A percentile compares a stretch with the other conserved stretches of the same genome.
phyloP scores from a whole-genome alignment of 148 eudicot species.

The Cornus kousa region DNA sequence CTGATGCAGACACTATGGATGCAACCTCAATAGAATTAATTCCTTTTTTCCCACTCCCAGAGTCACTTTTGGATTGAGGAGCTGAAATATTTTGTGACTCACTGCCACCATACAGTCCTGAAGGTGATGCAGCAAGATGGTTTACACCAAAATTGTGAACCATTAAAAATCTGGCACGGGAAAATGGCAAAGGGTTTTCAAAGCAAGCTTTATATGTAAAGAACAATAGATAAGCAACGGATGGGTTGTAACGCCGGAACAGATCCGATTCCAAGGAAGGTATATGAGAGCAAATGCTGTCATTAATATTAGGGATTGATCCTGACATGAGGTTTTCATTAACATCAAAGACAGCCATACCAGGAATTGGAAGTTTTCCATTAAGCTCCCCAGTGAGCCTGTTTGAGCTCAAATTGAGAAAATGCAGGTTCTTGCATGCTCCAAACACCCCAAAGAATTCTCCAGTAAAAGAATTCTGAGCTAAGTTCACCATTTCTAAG shows the following conservation, averaged over 20 bases:
- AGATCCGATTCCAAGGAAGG: neutral
- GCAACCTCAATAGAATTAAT: slow-evolving; percentile 46
- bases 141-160: slow-evolving; percentile 34
- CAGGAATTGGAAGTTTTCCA: slow-evolving; percentile 29
- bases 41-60: slow-evolving; percentile 2
- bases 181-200: slow-evolving; percentile 9
- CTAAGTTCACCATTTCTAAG: slow-evolving; percentile 42
- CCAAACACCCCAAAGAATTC: slow-evolving; percentile 24
- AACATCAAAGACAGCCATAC: slow-evolving; percentile 32
- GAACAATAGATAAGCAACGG: slow-evolving; percentile 15
- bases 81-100: slow-evolving; percentile 20
- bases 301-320: slow-evolving; percentile 20
- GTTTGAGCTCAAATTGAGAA: slow-evolving; percentile 44
- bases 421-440: slow-evolving; percentile 35
- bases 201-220: slow-evolving; percentile 9
- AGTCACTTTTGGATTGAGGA: slow-evolving; percentile 23
- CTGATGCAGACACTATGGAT: slow-evolving; percentile 41
- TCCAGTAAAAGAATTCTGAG: slow-evolving; percentile 32
- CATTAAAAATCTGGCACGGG: neutral
- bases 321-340: slow-evolving; percentile 32
- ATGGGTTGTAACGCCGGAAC: slow-evolving; percentile 6
- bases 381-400: slow-evolving; percentile 28
- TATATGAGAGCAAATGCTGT: slow-evolving; percentile 12
- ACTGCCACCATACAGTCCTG: slow-evolving; percentile 14
- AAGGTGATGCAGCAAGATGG: slow-evolving; percentile 20